Evolutionary conservation across 441 rosid species (phyloP), one percentile per base, ranked within the genome.

Genomic region (Bruguiera hainesii): DNA sequence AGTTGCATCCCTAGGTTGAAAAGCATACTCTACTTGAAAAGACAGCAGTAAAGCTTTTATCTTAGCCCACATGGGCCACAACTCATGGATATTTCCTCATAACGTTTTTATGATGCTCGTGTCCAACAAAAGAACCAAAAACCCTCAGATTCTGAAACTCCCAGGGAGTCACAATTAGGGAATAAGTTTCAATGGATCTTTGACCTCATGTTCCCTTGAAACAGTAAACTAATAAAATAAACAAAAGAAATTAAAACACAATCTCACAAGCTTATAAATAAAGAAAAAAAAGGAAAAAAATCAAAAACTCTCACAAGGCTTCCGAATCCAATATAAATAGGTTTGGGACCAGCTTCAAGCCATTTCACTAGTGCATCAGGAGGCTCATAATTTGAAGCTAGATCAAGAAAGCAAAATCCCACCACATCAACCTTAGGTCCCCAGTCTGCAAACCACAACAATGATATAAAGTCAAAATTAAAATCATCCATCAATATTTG

Each of bases 351-450:
- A 82, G 91, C 94, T 72, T 83, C 81, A 75, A 96, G 91, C 99
- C 99, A 90, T 78, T 86, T 74, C 69, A 89, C 80, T 58, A 96
- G 96, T 48, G 81, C 74, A 72, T 83, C 87, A 2, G 98, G 98
- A 83, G 99, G 99, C 74, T 85, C 96, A 84, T 88, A 96, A 71
- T 93, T 93, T 71, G 97, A 85, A 64, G 98, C 97, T 59, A 96
- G 97, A 86, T 96, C 97, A 77, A 96, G 99, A 78, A 90, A 96
- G 84, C 94, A 93, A 81, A 93, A 96, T 35, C 99, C 99, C 56
- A 96, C 97, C 59, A 96, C 99, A 69, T 96, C 99, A 70, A 89
- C 75, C 73, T 90, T 95, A 26, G 90, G 87, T 29, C 99, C 99
- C 99, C 99, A 96, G 73, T 96, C 98, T 96, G 88, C 78, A 77